Conservation (phyloP, 768 basidiomycete species). For the Daedalea quercina region DNA sequence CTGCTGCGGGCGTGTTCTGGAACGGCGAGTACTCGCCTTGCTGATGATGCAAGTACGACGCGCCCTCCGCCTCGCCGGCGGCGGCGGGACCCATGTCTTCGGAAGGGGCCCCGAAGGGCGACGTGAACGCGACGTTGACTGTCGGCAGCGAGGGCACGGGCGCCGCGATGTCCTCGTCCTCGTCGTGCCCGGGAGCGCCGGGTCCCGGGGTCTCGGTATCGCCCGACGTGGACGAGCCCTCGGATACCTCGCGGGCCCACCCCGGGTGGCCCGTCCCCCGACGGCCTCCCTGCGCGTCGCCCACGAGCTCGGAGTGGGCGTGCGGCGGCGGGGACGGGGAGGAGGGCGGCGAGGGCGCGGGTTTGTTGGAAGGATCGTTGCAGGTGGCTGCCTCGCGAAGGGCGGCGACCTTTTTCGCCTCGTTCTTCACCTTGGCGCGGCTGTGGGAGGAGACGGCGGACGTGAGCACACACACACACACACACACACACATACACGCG, state of each 20-base stretch:
- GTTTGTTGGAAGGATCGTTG: not conserved
- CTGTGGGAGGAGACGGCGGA: slow-evolving; percentile 38
- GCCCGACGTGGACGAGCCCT: not conserved
- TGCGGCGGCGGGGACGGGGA: slow-evolving; percentile 6
- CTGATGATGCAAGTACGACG: not conserved
- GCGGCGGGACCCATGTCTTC: not conserved
- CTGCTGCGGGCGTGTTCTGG: not conserved
- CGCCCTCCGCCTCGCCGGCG: not conserved
- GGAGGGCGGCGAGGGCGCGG: slow-evolving; percentile 3
- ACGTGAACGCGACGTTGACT: not conserved
- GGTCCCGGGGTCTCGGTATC: not conserved
- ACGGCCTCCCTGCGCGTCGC: not conserved
- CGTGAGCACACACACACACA: no score
- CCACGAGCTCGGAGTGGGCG: not conserved
- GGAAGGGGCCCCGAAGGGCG: not conserved
- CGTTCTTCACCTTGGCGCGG: slow-evolving; percentile 79
- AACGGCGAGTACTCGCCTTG: not conserved
- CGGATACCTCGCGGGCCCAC: not conserved
- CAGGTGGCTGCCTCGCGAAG: not conserved
- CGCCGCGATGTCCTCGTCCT: not conserved
- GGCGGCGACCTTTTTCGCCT: slow-evolving; percentile 39
- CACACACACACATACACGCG: not conserved
- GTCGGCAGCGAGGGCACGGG: not conserved
- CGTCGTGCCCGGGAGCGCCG: not conserved
- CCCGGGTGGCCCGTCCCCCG: not conserved